phyloP scores from a whole-genome alignment of 2,329 filamentous ascomycete species.

The Talaromyces pinophilus region DNA sequence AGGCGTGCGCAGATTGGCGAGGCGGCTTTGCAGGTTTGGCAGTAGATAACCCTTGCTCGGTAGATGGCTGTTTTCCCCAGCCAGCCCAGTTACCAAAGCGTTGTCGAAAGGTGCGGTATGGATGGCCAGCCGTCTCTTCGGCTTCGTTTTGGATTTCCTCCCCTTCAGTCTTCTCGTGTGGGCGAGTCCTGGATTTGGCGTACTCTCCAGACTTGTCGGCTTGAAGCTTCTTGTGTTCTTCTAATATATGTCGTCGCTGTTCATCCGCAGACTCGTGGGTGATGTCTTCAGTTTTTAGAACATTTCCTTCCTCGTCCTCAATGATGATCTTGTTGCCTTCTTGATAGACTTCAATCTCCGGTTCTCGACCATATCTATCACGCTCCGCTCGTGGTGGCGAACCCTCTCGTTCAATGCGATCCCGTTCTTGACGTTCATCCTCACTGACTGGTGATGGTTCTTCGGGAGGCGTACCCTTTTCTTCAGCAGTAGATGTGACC shows the following conservation, averaged over 20 bases:
- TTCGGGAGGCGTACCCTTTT: constrained; percentile 21
- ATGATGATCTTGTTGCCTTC: constrained; percentile 78
- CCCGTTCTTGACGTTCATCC: constrained; percentile 31
- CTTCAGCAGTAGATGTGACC: constrained; percentile 23
- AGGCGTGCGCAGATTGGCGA: constrained; percentile 62
- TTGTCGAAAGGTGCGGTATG: constrained; percentile 47
- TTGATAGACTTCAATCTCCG: constrained; percentile 68
- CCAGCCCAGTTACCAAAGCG: constrained; percentile 51
- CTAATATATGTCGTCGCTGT: constrained; percentile 58
- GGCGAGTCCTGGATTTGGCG: constrained; percentile 49
- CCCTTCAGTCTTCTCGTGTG: constrained; percentile 47
- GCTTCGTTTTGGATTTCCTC: constrained; percentile 45
- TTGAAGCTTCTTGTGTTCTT: constrained; percentile 56
- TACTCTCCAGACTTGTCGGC: constrained; percentile 50
- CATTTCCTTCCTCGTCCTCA: constrained; percentile 85
- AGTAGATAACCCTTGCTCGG: constrained; percentile 28
- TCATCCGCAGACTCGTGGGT: constrained; percentile 56
- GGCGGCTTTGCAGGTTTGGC: constrained; percentile 38
- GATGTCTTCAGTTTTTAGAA: constrained; percentile 65
- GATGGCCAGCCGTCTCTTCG: constrained; percentile 36
- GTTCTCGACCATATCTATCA: constrained; percentile 37
- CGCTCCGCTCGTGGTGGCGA: constrained; percentile 40
- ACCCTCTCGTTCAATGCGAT: constrained; percentile 39
- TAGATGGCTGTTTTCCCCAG: constrained; percentile 38
- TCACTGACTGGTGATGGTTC: constrained; percentile 23